Evolutionary conservation across 2,329 filamentous ascomycete species (phyloP).

Genomic region (Cytospora piceae): DNA sequence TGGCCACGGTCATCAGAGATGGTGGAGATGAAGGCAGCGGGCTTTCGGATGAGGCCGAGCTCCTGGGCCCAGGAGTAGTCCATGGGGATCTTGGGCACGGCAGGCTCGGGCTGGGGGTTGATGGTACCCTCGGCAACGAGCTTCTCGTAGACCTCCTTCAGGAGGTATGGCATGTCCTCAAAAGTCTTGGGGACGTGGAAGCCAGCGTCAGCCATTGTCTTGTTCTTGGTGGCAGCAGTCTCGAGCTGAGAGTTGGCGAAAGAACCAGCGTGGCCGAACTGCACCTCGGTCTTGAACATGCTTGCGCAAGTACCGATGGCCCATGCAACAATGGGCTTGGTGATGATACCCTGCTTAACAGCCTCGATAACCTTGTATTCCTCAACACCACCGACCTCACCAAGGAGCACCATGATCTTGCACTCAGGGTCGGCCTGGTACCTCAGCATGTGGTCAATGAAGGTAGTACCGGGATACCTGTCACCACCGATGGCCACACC

Average conservation of each 20-base stretch:
- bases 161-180: conserved; percentile 82
- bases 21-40: conserved; percentile 98
- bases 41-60: conserved; percentile 98
- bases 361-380: conserved; percentile 99
- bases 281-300: conserved; percentile 99
- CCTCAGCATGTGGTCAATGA: conserved; percentile 96
- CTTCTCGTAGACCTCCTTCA: conserved; percentile 84
- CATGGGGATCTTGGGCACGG: conserved; percentile 98
- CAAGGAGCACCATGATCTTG: conserved; percentile 95
- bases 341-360: conserved; percentile 91
- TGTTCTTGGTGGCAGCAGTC: conserved; percentile 96
- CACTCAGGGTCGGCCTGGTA: conserved; percentile 96
- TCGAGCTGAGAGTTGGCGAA: conserved; percentile 99
- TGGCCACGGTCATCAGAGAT: conserved; percentile 99
- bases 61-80: conserved; percentile 99
- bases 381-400: conserved; percentile 98
- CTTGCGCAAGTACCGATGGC: conserved; percentile 98
- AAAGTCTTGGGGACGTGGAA: conserved; percentile 96
- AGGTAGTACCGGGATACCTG: conserved; percentile 97
- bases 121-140: conserved; percentile 85
- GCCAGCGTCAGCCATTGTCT: conserved; percentile 92
- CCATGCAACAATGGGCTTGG: conserved; percentile 98
- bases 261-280: conserved; percentile 98
- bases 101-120: conserved; percentile 83
- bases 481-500: conserved; percentile 99